A percentile compares a stretch with the other conserved stretches of the same genome.
Evolutionary conservation across 1,284 basidiomycete genomes (phyloP).

Genomic region (Sanguinoderma infundibulare): DNA sequence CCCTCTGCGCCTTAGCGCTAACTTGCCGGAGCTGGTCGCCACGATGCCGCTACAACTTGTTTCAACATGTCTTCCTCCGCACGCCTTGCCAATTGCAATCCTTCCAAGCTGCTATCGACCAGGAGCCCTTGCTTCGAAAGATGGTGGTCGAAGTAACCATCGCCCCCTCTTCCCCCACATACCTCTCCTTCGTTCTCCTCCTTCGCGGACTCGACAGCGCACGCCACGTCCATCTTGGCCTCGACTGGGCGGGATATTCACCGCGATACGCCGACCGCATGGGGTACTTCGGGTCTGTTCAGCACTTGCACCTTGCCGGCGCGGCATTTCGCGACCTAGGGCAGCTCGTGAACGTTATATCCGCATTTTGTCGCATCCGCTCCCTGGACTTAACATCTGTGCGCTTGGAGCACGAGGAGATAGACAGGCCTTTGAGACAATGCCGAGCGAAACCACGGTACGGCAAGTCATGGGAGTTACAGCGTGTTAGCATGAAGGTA

Average conservation of each 20-base stretch:
- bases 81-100: not conserved
- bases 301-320: not conserved
- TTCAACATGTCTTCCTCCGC: slow-evolving; percentile 2
- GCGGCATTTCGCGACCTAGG: not conserved
- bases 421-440: no score
- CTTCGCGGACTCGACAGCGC: not conserved
- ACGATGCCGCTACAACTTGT: slow-evolving; percentile 4
- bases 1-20: not conserved
- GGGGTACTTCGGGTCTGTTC: not conserved
- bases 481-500: no score
- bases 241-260: slow-evolving; percentile 1
- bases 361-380: not conserved
- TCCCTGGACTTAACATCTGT: not conserved
- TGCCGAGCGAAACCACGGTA: no score
- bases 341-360: not conserved
- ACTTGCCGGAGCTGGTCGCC: not conserved
- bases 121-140: not conserved
- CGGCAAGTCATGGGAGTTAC: no score
- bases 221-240: not conserved
- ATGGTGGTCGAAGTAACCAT: slow-evolving; percentile 5
- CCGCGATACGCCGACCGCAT: not conserved
- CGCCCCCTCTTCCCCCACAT: not conserved
- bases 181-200: not conserved
- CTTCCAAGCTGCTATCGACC: not conserved
- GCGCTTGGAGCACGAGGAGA: no score